Evolutionary conservation across 441 rosid species (phyloP), one percentile per base, ranked within the genome.

Genomic region (Adansonia gregorii): DNA sequence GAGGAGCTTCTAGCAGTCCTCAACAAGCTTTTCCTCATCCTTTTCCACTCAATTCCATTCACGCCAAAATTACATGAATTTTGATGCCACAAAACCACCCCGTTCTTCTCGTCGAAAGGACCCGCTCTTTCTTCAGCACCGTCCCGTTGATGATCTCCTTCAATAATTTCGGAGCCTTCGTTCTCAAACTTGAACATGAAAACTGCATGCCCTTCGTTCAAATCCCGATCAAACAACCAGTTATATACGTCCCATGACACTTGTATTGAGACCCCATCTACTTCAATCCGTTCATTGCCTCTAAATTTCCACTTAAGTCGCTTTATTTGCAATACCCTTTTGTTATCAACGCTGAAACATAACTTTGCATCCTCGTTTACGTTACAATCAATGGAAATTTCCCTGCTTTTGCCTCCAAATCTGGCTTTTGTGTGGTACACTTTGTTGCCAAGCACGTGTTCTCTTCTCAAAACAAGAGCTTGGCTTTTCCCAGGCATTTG

Each of bases 161-260:
- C 79, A 2, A 54, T 78, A 0, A 79, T 85, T 3, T 79, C 79
- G 11, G 58, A 31, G 15, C 81, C 90, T 24, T 51, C 66, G 17
- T 70, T 83, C 51, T 92, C 99, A 65, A 95, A 95, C 76, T 89
- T 85, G 80, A 95, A 92, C 92, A 91, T 88, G 83, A 95, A 93
- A 73, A 93, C 91, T 0, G 91, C 97, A 70, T 90, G 94, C 2
- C 86, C 82, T 5, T 84, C 78, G 35, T 46, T 79, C 6, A 3
- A n/a, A 3, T 78, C 81, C 8, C 84, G 88, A 49, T 91, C 87
- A 65, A 91, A 90, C 17, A 95, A 61, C 99, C 99, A 95, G 20
- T 93, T 93, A 75, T 92, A 90, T 4, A 95, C 93, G 49, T 95
- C 99, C 99, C 99, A 95, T 0, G 95, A 95, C 83, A 95, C 82